Percentiles rank a stretch among this genome's conserved stretches.
Conservation (phyloP, 164 flowering plant species). For the Liriodendron chinense region DNA sequence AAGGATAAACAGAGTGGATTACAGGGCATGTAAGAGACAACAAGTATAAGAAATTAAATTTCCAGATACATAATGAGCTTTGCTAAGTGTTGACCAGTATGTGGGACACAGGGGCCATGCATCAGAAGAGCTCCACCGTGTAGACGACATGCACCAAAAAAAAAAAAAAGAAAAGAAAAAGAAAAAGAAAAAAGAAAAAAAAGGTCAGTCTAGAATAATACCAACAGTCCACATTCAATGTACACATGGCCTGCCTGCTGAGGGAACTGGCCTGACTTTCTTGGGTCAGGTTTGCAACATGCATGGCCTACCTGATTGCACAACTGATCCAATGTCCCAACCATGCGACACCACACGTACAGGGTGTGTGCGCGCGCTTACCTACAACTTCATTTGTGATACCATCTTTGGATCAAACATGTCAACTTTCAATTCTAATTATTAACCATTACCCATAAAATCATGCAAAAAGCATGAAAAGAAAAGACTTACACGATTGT, state of each 20-base stretch:
- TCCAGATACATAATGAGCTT: background rate
- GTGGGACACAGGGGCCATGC: background rate
- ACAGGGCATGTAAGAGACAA: background rate
- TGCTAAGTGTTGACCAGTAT: background rate
- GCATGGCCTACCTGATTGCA: no score
- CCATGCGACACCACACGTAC: no score
- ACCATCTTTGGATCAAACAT: background rate
- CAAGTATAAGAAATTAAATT: background rate
- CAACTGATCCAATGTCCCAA: no score
- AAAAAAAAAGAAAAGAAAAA: no score
- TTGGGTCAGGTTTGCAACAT: no score
- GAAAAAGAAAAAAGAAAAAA: no score
- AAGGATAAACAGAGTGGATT: no score
- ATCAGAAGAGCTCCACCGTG: background rate
- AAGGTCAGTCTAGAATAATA: no score
- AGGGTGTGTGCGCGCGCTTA: no score
- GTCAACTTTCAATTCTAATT: background rate
- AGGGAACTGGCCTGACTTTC: no score
- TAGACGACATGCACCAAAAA: background rate
- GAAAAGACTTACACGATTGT: slow-evolving; percentile 52
- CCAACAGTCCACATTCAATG: no score
- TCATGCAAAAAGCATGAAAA: background rate
- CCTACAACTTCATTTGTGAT: background rate
- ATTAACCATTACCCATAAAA: background rate
- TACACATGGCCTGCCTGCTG: no score